A percentile compares a stretch with the other conserved stretches of the same genome.
phyloP scores from a whole-genome alignment of 169 alveolate genomes.

The Cryptosporidium baileyi region DNA sequence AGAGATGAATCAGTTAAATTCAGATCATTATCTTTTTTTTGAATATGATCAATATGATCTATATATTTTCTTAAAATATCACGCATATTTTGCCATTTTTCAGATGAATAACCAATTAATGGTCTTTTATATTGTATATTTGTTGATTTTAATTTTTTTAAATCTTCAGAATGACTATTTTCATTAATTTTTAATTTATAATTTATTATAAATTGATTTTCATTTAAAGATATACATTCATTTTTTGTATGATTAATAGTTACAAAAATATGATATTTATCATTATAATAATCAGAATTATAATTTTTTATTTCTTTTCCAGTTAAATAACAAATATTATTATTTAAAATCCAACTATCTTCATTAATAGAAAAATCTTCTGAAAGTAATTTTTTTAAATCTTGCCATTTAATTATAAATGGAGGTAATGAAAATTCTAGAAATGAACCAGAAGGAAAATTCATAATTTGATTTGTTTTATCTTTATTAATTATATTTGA shows the following conservation, averaged over 20 bases:
- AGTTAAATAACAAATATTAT: background rate
- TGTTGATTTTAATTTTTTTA: background rate
- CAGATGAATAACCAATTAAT: background rate
- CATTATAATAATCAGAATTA: background rate
- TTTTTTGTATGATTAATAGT: background rate
- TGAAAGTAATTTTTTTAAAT: conserved; percentile 16
- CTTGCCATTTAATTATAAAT: conserved; percentile 8
- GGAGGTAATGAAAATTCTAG: conserved; percentile 21
- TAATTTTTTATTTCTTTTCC: background rate
- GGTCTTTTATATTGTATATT: background rate
- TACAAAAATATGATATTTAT: background rate
- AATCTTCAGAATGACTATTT: background rate
- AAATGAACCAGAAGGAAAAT: background rate
- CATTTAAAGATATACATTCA: background rate
- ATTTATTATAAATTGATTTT: background rate
- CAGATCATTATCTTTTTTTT: background rate
- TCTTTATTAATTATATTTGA: background rate
- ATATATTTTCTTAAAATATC: background rate
- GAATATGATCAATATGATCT: background rate
- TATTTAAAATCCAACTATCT: background rate
- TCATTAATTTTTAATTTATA: background rate
- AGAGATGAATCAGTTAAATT: background rate
- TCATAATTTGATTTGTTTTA: background rate
- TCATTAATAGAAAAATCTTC: background rate
- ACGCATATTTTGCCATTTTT: background rate